A percentile compares a stretch with the other conserved stretches of the same genome.
phyloP scores from a whole-genome alignment of 495 filamentous ascomycete species.

The Platismatia glauca region DNA sequence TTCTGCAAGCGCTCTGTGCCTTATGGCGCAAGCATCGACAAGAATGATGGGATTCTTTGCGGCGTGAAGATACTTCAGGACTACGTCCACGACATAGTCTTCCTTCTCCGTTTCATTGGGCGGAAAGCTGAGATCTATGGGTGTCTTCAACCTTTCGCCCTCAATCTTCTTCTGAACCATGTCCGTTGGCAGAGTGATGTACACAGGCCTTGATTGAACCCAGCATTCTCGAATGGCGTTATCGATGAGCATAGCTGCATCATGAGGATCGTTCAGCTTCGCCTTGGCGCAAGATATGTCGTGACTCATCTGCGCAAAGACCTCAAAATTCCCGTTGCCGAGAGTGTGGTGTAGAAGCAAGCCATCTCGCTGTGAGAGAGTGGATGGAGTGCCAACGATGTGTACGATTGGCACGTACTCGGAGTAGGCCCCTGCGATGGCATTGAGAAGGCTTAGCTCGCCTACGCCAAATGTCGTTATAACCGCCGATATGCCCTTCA shows the following conservation, averaged over 20 bases:
- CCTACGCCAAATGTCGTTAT: constrained; percentile 65
- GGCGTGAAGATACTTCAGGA: constrained; percentile 65
- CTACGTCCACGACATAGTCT: constrained; percentile 72
- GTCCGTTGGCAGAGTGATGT: constrained; percentile 79
- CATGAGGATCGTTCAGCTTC: constrained; percentile 56
- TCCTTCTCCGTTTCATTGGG: constrained; percentile 64
- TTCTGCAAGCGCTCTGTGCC: constrained; percentile 67
- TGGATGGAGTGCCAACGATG: constrained; percentile 54
- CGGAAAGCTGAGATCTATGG: constrained; percentile 57
- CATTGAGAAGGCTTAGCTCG: constrained; percentile 61
- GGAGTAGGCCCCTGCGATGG: constrained; percentile 55
- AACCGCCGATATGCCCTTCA: constrained; percentile 56
- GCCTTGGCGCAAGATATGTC: constrained; percentile 62
- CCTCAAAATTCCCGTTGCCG: constrained; percentile 81
- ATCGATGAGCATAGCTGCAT: constrained; percentile 70
- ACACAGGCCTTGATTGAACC: constrained; percentile 65
- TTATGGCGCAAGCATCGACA: constrained; percentile 85
- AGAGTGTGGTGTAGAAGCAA: constrained; percentile 87
- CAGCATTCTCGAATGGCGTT: constrained; percentile 72
- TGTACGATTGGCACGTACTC: constrained; percentile 56
- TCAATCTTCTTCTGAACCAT: constrained; percentile 74
- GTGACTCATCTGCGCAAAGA: constrained; percentile 71
- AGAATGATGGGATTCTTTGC: constrained; percentile 74
- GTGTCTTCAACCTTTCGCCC: constrained; percentile 56
- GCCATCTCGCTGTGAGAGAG: constrained; percentile 42